phyloP scores from a whole-genome alignment of 2,329 filamentous ascomycete genomes.

The Pestalotiopsis sp. region DNA sequence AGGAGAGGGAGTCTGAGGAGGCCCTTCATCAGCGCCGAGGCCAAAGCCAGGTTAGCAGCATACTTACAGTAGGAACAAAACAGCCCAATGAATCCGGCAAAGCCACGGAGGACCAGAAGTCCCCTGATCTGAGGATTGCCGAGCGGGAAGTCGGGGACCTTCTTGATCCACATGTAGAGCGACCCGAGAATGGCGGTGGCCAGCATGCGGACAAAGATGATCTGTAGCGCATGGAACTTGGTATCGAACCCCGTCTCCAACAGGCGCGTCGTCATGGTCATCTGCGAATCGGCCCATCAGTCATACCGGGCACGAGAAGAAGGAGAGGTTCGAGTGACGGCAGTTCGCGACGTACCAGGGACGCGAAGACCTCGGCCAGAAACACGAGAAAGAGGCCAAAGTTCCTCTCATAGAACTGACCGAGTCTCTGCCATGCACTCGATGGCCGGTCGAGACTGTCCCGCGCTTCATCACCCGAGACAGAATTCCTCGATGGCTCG shows the following conservation, averaged over 20 bases:
- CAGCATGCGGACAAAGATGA: constrained; percentile 46
- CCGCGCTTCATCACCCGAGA: neutral
- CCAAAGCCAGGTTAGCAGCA: neutral
- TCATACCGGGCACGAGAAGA: neutral
- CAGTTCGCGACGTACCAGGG: constrained; percentile 33
- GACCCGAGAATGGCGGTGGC: constrained; percentile 38
- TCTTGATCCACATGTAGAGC: constrained; percentile 42
- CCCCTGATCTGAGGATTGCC: constrained; percentile 64
- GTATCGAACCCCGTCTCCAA: constrained; percentile 35
- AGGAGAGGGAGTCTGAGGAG: constrained; percentile 56
- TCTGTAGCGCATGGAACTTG: constrained; percentile 43
- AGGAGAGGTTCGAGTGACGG: neutral
- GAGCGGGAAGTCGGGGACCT: constrained; percentile 64
- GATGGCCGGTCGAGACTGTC: neutral
- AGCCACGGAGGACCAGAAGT: constrained; percentile 65
- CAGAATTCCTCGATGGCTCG: neutral
- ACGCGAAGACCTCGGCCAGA: constrained; percentile 42
- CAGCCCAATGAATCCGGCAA: constrained; percentile 67
- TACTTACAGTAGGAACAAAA: constrained; percentile 55
- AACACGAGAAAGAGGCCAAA: constrained; percentile 43
- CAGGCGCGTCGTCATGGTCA: constrained; percentile 42
- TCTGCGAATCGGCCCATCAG: constrained; percentile 26
- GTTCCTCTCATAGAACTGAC: constrained; percentile 49
- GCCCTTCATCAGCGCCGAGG: neutral
- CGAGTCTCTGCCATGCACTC: constrained; percentile 18